Conservation (phyloP, 2,329 filamentous ascomycete species). For the Sordariomycetes sp. region DNA sequence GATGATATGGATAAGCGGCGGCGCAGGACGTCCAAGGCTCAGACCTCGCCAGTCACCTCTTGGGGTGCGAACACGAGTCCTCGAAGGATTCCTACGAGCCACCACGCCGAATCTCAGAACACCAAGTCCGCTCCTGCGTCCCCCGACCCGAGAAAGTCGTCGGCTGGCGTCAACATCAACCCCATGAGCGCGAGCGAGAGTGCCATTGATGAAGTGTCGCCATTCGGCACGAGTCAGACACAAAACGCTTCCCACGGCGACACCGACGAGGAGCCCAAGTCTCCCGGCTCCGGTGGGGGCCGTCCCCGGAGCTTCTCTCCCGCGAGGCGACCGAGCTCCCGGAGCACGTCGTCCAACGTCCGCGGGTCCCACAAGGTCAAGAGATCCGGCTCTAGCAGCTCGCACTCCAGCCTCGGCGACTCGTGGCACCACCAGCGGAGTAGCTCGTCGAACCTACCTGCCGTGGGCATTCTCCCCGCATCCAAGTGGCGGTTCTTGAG, state of each 20-base stretch:
- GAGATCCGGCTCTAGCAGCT: slow-evolving; percentile 84
- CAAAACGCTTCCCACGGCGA: slow-evolving; percentile 15
- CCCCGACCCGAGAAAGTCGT: slow-evolving; percentile 32
- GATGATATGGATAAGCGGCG: slow-evolving; percentile 93
- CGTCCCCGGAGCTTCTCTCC: slow-evolving; percentile 72
- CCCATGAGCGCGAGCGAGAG: slow-evolving; percentile 44
- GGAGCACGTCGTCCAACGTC: slow-evolving; percentile 54
- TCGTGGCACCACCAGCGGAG: slow-evolving; percentile 47
- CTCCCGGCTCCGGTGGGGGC: slow-evolving; percentile 7
- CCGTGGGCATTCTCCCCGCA: slow-evolving; percentile 58
- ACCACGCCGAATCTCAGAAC: slow-evolving; percentile 52
- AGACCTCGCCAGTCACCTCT: slow-evolving; percentile 63
- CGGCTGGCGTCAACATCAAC: slow-evolving; percentile 39
- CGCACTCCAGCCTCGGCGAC: slow-evolving; percentile 64
- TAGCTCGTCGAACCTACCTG: slow-evolving; percentile 67
- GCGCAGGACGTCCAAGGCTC: slow-evolving; percentile 73
- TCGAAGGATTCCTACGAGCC: slow-evolving; percentile 44
- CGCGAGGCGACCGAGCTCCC: slow-evolving; percentile 59
- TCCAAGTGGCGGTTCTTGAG: slow-evolving; percentile 93
- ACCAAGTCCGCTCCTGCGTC: slow-evolving; percentile 58
- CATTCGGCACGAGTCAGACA: slow-evolving; percentile 13
- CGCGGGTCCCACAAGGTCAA: slow-evolving; percentile 63
- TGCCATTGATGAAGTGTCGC: slow-evolving; percentile 26
- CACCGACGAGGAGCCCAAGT: slow-evolving; percentile 29
- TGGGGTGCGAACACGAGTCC: slow-evolving; percentile 47